Percentiles rank a stretch among this genome's conserved stretches.
These are phyloP conservation scores for Plantago coronopus DNA, from an alignment of 305 asterid species.

Conservation along the genomic window DNA sequence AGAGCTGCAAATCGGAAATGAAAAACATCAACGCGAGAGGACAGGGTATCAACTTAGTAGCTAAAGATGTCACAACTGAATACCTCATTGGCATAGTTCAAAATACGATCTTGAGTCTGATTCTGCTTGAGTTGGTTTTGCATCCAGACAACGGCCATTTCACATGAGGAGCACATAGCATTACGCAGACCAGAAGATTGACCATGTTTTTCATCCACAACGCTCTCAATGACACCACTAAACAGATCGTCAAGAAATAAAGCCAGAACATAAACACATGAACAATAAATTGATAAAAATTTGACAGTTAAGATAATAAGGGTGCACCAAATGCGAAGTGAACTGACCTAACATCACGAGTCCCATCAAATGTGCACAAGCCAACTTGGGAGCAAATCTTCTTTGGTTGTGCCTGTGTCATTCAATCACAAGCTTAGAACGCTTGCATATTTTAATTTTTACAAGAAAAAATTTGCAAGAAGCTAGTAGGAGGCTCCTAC, in stretches of 20 bases:
- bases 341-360: conserved; percentile 66
- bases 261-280: neutral
- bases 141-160: conserved; percentile 95
- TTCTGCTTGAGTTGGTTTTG: conserved; percentile 63
- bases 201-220: conserved; percentile 52
- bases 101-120: conserved; percentile 54
- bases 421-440: conserved; percentile 6
- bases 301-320: too few species aligned
- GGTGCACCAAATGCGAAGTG: neutral
- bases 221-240: conserved; percentile 75
- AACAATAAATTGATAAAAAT: conserved; percentile 1
- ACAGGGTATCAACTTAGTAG: neutral
- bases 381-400: conserved; percentile 71
- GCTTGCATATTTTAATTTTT: neutral
- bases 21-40: conserved; percentile 9
- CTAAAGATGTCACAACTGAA: neutral
- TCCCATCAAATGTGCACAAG: conserved; percentile 67
- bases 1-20: conserved; percentile 47
- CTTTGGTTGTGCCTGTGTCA: conserved; percentile 52
- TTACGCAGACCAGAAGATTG: conserved; percentile 47
- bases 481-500: conserved; percentile 24
- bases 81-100: conserved; percentile 71
- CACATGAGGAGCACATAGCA: conserved; percentile 73
- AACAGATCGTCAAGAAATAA: conserved; percentile 6
- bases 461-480: conserved; percentile 1